Conservation (phyloP, 257 asterid species). For the Leonotis leonurus region DNA sequence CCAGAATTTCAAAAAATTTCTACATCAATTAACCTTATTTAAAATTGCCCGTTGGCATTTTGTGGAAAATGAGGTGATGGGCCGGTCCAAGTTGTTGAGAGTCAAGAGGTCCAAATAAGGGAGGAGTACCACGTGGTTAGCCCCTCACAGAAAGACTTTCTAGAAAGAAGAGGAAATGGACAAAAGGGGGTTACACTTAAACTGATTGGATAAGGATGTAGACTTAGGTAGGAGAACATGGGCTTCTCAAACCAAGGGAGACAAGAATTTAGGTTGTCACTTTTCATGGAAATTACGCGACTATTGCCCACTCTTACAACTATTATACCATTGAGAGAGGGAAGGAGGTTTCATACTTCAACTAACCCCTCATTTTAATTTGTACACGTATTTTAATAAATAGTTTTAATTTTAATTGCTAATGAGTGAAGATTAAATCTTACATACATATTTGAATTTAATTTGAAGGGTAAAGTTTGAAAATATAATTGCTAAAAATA, state of each 20-base stretch:
- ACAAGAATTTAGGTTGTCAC: slow-evolving; percentile 31
- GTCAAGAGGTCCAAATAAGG: background rate
- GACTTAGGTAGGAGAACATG: slow-evolving; percentile 39
- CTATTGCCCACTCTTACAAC: background rate
- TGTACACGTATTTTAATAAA: too few relatives aligned
- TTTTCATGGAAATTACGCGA: slow-evolving; percentile 17
- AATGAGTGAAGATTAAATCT: too few relatives aligned
- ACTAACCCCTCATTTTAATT: too few relatives aligned
- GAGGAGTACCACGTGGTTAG: slow-evolving; percentile 19
- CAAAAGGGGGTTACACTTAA: background rate
- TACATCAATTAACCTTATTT: too few relatives aligned
- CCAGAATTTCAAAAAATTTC: too few relatives aligned
- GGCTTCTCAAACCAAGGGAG: slow-evolving; percentile 40
- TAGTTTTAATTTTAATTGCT: too few relatives aligned
- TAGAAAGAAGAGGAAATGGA: background rate
- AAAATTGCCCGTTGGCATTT: background rate
- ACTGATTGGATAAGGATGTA: slow-evolving; percentile 25
- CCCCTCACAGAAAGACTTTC: slow-evolving; percentile 7
- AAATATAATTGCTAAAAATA: too few relatives aligned
- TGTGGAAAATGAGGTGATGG: background rate
- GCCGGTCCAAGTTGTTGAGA: background rate
- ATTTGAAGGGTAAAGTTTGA: too few relatives aligned
- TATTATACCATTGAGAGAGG: background rate
- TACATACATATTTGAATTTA: too few relatives aligned
- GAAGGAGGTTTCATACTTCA: background rate